Evolutionary conservation across 805 yeast species (phyloP).

Genomic region (Cyberlindnera mycetangii): DNA sequence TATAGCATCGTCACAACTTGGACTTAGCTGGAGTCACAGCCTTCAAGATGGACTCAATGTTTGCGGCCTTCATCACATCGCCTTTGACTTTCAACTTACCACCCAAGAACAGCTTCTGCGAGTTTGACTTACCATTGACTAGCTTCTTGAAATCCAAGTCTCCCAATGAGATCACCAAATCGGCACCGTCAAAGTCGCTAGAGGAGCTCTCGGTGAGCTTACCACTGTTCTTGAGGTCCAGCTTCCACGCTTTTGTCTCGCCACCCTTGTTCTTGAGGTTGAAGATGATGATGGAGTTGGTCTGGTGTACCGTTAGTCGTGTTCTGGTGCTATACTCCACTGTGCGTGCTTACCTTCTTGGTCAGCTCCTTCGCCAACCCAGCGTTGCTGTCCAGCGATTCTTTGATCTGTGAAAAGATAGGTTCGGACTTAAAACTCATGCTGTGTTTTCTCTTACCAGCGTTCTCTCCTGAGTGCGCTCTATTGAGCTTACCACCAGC

Average conservation of each 20-base stretch:
- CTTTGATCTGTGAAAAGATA: conserved; percentile 21
- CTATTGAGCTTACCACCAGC: neutral
- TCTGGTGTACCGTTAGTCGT: conserved; percentile 22
- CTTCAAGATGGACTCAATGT: conserved; percentile 67
- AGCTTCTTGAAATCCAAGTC: conserved; percentile 72
- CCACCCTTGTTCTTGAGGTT: conserved; percentile 58
- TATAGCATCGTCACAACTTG: conserved; percentile 34
- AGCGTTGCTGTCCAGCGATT: conserved; percentile 18
- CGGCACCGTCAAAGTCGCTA: conserved; percentile 46
- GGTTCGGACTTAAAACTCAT: conserved; percentile 29
- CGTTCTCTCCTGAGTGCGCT: neutral
- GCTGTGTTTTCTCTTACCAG: neutral
- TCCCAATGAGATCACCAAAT: conserved; percentile 59
- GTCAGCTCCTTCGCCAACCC: conserved; percentile 21
- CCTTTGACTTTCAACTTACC: conserved; percentile 88
- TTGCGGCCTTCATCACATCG: conserved; percentile 86
- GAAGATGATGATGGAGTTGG: conserved; percentile 63
- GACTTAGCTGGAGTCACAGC: conserved; percentile 42
- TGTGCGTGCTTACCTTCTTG: conserved; percentile 14
- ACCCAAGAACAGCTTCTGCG: conserved; percentile 79
- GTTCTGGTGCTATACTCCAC: conserved; percentile 2
- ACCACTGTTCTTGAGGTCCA: conserved; percentile 63
- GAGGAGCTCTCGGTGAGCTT: conserved; percentile 37
- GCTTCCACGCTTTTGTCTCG: conserved; percentile 57
- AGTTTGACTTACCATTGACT: conserved; percentile 75